Percentiles rank a stretch among this genome's conserved stretches.
Evolutionary conservation across 192 early-diverging fungal species (phyloP).

Genomic region (Coemansia sp.): DNA sequence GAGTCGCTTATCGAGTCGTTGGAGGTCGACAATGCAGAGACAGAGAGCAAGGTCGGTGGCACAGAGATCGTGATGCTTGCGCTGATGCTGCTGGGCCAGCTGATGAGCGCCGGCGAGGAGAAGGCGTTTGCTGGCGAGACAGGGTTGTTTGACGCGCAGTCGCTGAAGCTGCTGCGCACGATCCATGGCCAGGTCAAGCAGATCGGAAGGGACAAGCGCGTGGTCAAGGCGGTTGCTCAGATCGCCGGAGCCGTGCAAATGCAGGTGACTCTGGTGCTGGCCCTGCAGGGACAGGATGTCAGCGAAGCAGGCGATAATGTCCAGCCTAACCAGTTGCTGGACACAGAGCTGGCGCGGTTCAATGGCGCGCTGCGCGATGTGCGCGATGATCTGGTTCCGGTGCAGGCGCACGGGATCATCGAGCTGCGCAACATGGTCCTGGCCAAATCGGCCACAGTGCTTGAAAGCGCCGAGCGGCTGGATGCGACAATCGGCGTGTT

Average conservation of each 20-base stretch:
- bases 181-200: constrained; percentile 21
- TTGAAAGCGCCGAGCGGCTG: constrained; percentile 54
- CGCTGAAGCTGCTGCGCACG: constrained; percentile 29
- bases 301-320: neutral
- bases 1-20: constrained; percentile 10
- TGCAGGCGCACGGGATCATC: constrained; percentile 84
- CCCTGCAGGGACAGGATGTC: constrained; percentile 27
- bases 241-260: constrained; percentile 14
- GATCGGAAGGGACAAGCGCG: neutral
- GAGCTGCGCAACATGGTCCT: constrained; percentile 82
- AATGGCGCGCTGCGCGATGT: constrained; percentile 76
- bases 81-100: constrained; percentile 62
- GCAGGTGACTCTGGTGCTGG: constrained; percentile 39
- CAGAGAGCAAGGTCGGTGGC: constrained; percentile 39
- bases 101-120: constrained; percentile 59
- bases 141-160: constrained; percentile 10
- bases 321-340: constrained; percentile 12
- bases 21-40: neutral
- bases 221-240: neutral
- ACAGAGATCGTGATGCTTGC: constrained; percentile 60
- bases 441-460: constrained; percentile 59
- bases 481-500: constrained; percentile 73
- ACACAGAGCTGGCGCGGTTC: constrained; percentile 61
- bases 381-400: constrained; percentile 73
- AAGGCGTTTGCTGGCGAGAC: constrained; percentile 18